Evolutionary conservation across 2,329 filamentous ascomycete species (phyloP), one percentile per base, ranked within the genome.

Genomic region (Metarhizium anisopliae): DNA sequence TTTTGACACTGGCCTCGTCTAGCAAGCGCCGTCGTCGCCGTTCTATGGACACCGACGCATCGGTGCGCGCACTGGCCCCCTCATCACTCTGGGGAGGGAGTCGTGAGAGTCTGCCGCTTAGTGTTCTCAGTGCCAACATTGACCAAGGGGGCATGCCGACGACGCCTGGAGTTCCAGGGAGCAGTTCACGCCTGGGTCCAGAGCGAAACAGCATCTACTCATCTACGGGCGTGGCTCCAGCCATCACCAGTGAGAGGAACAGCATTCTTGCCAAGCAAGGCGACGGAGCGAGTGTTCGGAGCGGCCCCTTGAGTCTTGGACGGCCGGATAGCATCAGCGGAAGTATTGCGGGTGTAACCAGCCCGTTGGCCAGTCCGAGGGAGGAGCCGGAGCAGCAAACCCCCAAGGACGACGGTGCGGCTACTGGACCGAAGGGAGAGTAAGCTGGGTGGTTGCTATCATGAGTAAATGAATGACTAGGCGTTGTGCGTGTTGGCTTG

Each of bases 191-290:
- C 18, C 68, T 74, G 11, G 72, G 72, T 36, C 72, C 80, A 25
- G 87, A 91, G 69, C 79, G 88, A n/a, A 84, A 85, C 16, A 90
- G 87, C 67, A 83, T 96, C 53, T 96, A 96, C 72, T 91, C 88
- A 0, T 80, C 85, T 0, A 85, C 86, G 0, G 88, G 87, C 14
- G 77, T 83, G 4, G 81, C 81, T 1, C 84, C 86, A 6, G 80
- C 83, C 13, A 71, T 89, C 7, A 76, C 81, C 6, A 87, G 86
- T 56, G 92, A 96, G 65, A 80, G 92, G 51, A 93, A 87, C 67
- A 95, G 89, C 70, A 82, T 87, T 59, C 93, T 95, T 65, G 83
- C 87, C 32, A 83, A 83, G 57, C 76, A 78, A 50, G 83, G 79
- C 5, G 90, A 95, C 61, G 88, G 82, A 1, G 84, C 85, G 10